phyloP scores from a whole-genome alignment of 352 stramenopile species.

The Phytophthora sp. region DNA sequence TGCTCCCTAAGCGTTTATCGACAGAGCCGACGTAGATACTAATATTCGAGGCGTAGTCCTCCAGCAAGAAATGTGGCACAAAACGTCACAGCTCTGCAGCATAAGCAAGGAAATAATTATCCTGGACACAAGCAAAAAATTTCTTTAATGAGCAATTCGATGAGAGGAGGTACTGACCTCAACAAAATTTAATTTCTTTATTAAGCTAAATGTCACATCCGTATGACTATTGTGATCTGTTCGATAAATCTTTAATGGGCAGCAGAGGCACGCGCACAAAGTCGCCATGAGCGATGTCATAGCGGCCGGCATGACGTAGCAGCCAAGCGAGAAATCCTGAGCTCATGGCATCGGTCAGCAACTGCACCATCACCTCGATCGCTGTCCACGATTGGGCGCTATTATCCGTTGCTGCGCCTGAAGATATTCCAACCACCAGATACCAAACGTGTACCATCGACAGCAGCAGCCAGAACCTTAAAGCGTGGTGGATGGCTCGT shows the following conservation, averaged over 20 bases:
- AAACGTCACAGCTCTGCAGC: no score
- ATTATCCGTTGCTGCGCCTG: background rate
- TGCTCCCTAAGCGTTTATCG: conserved; percentile 6
- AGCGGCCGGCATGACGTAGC: background rate
- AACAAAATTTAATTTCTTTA: no score
- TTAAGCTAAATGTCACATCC: no score
- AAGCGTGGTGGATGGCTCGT: conserved; percentile 2
- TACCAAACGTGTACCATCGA: conserved; percentile 12
- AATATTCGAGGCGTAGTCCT: conserved; percentile 13
- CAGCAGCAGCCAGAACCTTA: conserved; percentile 17
- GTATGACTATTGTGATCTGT: no score
- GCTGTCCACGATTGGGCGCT: conserved; percentile 1
- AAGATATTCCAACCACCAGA: background rate
- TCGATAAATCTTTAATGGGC: no score
- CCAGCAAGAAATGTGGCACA: no score
- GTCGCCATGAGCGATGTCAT: background rate
- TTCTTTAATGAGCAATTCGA: no score
- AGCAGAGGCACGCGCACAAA: conserved; percentile 9
- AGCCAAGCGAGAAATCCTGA: conserved; percentile 11
- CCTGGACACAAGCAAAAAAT: no score
- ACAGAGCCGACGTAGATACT: conserved; percentile 19
- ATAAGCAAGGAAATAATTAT: no score
- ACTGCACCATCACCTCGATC: conserved; percentile 10
- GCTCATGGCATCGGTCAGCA: conserved; percentile 16
- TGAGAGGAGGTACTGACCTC: no score